Evolutionary conservation across 140 eudicot genomes (phyloP).

Genomic region (Cichorium intybus): DNA sequence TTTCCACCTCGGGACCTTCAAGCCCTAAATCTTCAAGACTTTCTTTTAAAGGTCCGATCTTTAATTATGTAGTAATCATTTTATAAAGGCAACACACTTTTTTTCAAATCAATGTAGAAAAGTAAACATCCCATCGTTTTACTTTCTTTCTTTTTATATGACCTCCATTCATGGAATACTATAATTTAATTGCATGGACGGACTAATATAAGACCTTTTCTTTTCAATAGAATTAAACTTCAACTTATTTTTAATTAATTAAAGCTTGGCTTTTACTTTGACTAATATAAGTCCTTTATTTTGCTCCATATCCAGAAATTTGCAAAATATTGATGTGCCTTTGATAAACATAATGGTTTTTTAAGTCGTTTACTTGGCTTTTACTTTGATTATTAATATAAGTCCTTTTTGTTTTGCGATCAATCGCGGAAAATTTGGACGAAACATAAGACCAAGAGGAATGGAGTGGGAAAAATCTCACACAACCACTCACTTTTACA

Average conservation of each 20-base stretch:
- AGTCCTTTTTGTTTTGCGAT: no score
- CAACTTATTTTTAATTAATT: neutral
- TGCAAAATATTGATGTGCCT: neutral
- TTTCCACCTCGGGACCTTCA: slow-evolving; percentile 29
- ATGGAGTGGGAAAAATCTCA: no score
- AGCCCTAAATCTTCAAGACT: slow-evolving; percentile 21
- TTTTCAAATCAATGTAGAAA: slow-evolving; percentile 23
- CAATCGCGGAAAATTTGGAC: no score
- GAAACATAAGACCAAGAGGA: no score
- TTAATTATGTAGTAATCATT: slow-evolving; percentile 71
- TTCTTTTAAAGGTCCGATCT: slow-evolving; percentile 34
- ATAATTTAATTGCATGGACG: slow-evolving; percentile 11
- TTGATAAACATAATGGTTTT: neutral
- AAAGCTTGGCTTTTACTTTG: slow-evolving; percentile 4
- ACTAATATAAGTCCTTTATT: no score
- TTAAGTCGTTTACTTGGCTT: no score
- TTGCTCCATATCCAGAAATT: slow-evolving; percentile 10
- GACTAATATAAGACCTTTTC: neutral
- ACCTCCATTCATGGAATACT: neutral
- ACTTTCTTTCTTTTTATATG: neutral
- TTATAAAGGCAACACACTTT: slow-evolving; percentile 53
- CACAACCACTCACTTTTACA: no score
- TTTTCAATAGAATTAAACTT: neutral
- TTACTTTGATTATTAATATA: no score
- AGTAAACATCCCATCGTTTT: slow-evolving; percentile 32